Conservation (phyloP, 2,329 filamentous ascomycete species). For the Phialocephala sp. region DNA sequence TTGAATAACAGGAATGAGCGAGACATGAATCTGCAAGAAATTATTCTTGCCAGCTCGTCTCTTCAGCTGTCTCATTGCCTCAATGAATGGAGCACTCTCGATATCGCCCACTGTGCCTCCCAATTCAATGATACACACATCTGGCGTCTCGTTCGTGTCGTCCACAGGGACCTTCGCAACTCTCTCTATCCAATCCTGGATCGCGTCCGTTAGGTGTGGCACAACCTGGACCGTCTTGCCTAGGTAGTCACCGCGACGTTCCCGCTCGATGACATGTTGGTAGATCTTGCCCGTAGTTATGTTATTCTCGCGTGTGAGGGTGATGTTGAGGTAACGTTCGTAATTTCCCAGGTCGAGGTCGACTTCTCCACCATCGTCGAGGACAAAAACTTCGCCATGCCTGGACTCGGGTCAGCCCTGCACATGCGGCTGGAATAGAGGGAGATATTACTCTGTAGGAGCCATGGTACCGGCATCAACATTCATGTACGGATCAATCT, state of each 20-base stretch:
- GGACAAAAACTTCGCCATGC: conserved; percentile 89
- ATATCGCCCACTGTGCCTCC: conserved; percentile 80
- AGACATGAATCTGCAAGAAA: conserved; percentile 89
- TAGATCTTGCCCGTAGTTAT: conserved; percentile 99
- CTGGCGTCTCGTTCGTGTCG: conserved; percentile 79
- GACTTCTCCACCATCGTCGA: conserved; percentile 80
- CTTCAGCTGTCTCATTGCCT: conserved; percentile 82
- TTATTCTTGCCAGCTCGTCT: conserved; percentile 76
- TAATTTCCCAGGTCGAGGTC: conserved; percentile 80
- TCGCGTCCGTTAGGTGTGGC: conserved; percentile 88
- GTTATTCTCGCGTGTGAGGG: conserved; percentile 85
- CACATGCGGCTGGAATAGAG: conserved; percentile 34
- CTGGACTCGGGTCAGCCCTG: conserved; percentile 49
- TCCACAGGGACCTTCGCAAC: conserved; percentile 88
- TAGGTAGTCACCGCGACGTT: conserved; percentile 67
- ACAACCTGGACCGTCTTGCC: conserved; percentile 91
- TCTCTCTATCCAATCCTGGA: conserved; percentile 90
- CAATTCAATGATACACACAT: conserved; percentile 87
- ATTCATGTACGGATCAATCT: conserved; percentile 77
- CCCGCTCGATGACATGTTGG: conserved; percentile 79
- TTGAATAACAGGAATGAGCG: conserved; percentile 74
- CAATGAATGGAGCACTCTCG: conserved; percentile 85
- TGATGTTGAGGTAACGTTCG: conserved; percentile 81
- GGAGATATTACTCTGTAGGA: conserved; percentile 61
- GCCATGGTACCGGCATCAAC: conserved; percentile 74